Evolutionary conservation across 192 early-diverging fungal species (phyloP).

Genomic region (Coemansia sp.): DNA sequence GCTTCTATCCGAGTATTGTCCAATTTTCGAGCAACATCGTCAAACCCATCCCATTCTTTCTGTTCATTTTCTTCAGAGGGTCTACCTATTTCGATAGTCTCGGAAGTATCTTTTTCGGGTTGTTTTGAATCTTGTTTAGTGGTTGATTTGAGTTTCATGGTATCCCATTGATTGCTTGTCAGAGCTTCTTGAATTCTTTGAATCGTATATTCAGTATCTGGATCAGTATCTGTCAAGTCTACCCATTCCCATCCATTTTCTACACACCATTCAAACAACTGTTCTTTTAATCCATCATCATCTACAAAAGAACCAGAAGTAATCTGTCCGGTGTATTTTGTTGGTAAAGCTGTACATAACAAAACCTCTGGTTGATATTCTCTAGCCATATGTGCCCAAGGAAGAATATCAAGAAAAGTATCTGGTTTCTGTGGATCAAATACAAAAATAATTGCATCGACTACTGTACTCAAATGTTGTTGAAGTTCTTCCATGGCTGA

Average conservation of each 20-base stretch:
- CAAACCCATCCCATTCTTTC: slow-evolving; percentile 40
- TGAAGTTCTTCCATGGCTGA: slow-evolving; percentile 21
- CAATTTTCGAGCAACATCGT: slow-evolving; percentile 7
- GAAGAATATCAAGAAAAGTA: slow-evolving; percentile 39
- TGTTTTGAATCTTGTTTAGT: neutral
- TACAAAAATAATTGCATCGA: slow-evolving; percentile 36
- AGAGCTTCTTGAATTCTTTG: slow-evolving; percentile 32
- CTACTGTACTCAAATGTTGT: slow-evolving; percentile 30
- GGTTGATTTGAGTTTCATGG: slow-evolving; percentile 17
- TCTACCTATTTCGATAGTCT: neutral
- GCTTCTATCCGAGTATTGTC: slow-evolving; percentile 15
- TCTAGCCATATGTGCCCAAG: slow-evolving; percentile 34
- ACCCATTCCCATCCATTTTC: slow-evolving; percentile 47
- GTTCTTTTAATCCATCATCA: slow-evolving; percentile 3
- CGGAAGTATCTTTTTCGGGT: neutral
- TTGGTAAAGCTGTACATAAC: slow-evolving; percentile 36
- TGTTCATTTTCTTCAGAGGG: slow-evolving; percentile 1
- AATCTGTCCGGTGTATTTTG: neutral
- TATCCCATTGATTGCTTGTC: slow-evolving; percentile 38
- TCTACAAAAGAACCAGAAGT: neutral
- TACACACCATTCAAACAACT: slow-evolving; percentile 39
- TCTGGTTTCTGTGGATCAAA: slow-evolving; percentile 21
- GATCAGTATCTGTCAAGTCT: slow-evolving; percentile 40
- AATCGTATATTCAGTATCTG: slow-evolving; percentile 36
- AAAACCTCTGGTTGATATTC: slow-evolving; percentile 19